phyloP scores from a whole-genome alignment of 2,329 filamentous ascomycete genomes.

The Pestalotiopsis fici region DNA sequence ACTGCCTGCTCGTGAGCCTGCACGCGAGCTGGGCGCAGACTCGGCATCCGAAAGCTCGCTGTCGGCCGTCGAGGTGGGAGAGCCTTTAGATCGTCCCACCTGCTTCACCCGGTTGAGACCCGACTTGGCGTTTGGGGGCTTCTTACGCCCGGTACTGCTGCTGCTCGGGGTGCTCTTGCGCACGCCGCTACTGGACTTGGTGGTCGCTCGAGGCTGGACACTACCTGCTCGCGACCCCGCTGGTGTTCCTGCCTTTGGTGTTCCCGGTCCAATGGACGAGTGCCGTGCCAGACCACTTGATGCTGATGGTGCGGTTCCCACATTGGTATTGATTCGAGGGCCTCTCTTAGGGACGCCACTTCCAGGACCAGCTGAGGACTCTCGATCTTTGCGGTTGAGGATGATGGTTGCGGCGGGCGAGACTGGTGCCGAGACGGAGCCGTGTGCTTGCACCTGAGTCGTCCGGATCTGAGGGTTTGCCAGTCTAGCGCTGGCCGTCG shows the following conservation, averaged over 20 bases:
- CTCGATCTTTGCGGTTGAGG: slow-evolving; percentile 55
- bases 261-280: slow-evolving; percentile 63
- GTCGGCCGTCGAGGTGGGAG: slow-evolving; percentile 63
- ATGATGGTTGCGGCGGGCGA: slow-evolving; percentile 64
- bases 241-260: slow-evolving; percentile 50
- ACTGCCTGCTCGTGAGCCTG: slow-evolving; percentile 36
- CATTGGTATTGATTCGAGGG: slow-evolving; percentile 47
- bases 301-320: slow-evolving; percentile 48
- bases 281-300: slow-evolving; percentile 64
- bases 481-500: slow-evolving; percentile 43
- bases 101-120: slow-evolving; percentile 64
- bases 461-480: slow-evolving; percentile 49
- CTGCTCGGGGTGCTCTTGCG: slow-evolving; percentile 44
- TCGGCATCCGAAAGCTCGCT: slow-evolving; percentile 67
- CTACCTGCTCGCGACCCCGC: slow-evolving; percentile 54
- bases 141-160: slow-evolving; percentile 32
- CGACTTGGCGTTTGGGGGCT: slow-evolving; percentile 49
- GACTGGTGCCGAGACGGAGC: slow-evolving; percentile 58
- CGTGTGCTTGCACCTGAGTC: slow-evolving; percentile 47
- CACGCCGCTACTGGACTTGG: slow-evolving; percentile 40
- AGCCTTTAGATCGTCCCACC: slow-evolving; percentile 54
- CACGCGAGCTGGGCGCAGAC: slow-evolving; percentile 53
- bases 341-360: slow-evolving; percentile 50
- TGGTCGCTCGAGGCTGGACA: slow-evolving; percentile 56
- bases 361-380: slow-evolving; percentile 60